These are phyloP conservation scores for Ophiostoma novo-ulmi DNA, from an alignment of 2,329 filamentous ascomycete species.

Conservation along the genomic window DNA sequence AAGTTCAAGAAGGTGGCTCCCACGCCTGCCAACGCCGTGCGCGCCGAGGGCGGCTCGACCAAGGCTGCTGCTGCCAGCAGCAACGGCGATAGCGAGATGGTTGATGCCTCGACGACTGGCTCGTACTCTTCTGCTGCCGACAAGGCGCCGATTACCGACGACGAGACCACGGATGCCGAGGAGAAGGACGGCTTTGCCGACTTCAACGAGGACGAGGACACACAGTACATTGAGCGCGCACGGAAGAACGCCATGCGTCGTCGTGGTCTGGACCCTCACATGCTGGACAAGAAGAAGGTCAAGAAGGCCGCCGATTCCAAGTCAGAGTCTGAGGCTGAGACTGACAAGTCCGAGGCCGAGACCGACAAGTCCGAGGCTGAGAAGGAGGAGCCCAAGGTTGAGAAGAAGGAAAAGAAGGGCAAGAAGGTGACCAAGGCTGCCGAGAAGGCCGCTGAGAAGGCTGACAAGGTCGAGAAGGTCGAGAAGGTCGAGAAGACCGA, in stretches of 20 bases:
- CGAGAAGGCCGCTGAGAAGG: slow-evolving; percentile 19
- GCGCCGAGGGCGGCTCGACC: slow-evolving; percentile 29
- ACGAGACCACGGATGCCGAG: slow-evolving; percentile 38
- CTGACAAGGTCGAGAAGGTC: slow-evolving; percentile 14
- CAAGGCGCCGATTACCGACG: slow-evolving; percentile 59
- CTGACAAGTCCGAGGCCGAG: slow-evolving; percentile 23
- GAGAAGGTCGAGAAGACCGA: slow-evolving; percentile 22
- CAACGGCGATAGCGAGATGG: slow-evolving; percentile 28
- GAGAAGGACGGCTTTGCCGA: slow-evolving; percentile 53
- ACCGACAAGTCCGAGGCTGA: slow-evolving; percentile 24
- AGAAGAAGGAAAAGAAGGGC: slow-evolving; percentile 25
- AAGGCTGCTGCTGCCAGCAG: slow-evolving; percentile 24
- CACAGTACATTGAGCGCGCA: slow-evolving; percentile 66
- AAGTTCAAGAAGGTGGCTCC: slow-evolving; percentile 93
- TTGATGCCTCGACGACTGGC: slow-evolving; percentile 40
- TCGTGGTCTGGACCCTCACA: slow-evolving; percentile 68
- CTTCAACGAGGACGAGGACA: slow-evolving; percentile 70
- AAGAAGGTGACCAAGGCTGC: slow-evolving; percentile 33
- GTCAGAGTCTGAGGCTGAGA: slow-evolving; percentile 23
- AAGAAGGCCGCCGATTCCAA: background rate
- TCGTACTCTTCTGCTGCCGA: slow-evolving; percentile 43
- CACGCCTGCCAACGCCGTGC: slow-evolving; percentile 57
- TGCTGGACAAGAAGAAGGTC: slow-evolving; percentile 38
- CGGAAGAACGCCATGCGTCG: slow-evolving; percentile 67
- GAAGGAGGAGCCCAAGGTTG: slow-evolving; percentile 24